Evolutionary conservation across 1,139 yeast species (phyloP).

Genomic region (Dujonia santamariae): DNA sequence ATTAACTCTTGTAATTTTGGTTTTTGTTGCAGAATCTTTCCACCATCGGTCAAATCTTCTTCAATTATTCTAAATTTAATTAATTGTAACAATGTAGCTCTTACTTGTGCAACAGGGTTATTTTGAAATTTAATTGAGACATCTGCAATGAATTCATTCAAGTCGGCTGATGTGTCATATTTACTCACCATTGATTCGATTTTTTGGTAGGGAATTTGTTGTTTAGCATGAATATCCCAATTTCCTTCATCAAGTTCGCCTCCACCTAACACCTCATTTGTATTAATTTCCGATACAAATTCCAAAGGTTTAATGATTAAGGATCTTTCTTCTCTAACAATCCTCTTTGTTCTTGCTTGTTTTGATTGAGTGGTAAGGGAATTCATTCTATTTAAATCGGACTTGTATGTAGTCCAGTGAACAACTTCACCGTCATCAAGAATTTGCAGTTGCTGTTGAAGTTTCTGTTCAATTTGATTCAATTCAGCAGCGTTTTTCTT

Average conservation of each 20-base stretch:
- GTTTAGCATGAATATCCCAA: constrained; percentile 5
- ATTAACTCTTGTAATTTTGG: constrained; percentile 41
- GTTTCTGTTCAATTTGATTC: constrained; percentile 26
- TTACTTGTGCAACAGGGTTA: constrained; percentile 33
- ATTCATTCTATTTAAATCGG: constrained; percentile 71
- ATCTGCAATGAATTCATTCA: constrained; percentile 46
- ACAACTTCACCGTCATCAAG: constrained; percentile 18
- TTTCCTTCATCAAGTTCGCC: constrained; percentile 15
- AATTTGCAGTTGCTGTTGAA: constrained; percentile 16
- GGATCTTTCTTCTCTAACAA: constrained; percentile 63
- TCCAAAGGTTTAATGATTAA: constrained; percentile 70
- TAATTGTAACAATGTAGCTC: constrained; percentile 40
- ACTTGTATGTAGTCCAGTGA: constrained; percentile 41
- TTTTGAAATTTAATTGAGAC: constrained; percentile 39
- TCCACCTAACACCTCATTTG: constrained; percentile 36
- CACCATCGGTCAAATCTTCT: constrained; percentile 20
- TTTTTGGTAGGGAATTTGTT: constrained; percentile 19
- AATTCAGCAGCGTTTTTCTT: constrained; percentile 25
- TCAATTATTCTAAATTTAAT: constrained; percentile 39
- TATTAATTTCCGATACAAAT: constrained; percentile 49
- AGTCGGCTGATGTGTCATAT: constrained; percentile 29
- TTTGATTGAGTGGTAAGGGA: constrained; percentile 71
- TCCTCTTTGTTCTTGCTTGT: constrained; percentile 63
- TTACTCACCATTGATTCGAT: constrained; percentile 32
- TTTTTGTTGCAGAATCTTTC: constrained; percentile 37